A percentile compares a stretch with the other conserved stretches of the same genome.
These are phyloP conservation scores for Prototheca stagnorum DNA, from an alignment of 163 green algal genomes.

Conservation along the genomic window DNA sequence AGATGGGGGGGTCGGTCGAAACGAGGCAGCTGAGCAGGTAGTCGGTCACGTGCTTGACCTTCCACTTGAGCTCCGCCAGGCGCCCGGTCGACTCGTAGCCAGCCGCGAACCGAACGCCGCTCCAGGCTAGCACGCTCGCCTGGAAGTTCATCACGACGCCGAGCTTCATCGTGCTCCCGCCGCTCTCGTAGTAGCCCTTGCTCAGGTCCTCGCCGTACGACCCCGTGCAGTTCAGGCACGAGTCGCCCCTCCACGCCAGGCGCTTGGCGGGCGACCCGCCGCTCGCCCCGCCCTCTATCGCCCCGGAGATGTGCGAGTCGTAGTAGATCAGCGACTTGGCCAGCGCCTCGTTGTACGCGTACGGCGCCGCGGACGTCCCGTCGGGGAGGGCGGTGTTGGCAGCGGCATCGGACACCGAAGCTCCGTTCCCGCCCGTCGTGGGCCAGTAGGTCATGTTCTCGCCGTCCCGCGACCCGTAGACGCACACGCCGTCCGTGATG, in stretches of 20 bases:
- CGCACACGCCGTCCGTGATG: conserved; percentile 7
- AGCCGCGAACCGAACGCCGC: background rate
- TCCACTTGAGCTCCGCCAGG: conserved; percentile 1
- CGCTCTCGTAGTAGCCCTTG: conserved; percentile 23
- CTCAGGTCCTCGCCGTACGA: conserved; percentile 21
- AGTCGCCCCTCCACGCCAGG: conserved; percentile 17
- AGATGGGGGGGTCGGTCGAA: background rate
- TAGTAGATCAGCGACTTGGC: conserved; percentile 21
- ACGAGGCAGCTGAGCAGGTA: conserved; percentile 15
- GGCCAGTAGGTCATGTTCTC: conserved; percentile 3
- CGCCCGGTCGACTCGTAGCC: background rate
- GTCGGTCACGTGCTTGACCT: conserved; percentile 10
- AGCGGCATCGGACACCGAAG: conserved; percentile 1
- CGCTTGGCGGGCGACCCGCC: background rate
- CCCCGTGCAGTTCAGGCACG: conserved; percentile 17
- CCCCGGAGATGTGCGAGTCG: conserved; percentile 17
- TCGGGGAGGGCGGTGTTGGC: conserved; percentile 5
- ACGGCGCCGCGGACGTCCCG: background rate
- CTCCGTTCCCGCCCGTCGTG: conserved; percentile 10
- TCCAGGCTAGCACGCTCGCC: conserved; percentile 1
- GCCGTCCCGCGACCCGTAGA: background rate
- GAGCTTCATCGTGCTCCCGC: conserved; percentile 20
- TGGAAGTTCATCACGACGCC: conserved; percentile 10
- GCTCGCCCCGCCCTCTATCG: conserved; percentile 1
- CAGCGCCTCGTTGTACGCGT: conserved; percentile 19